phyloP scores from a whole-genome alignment of 2,329 filamentous ascomycete species.

The Phialemonium atrogriseum region DNA sequence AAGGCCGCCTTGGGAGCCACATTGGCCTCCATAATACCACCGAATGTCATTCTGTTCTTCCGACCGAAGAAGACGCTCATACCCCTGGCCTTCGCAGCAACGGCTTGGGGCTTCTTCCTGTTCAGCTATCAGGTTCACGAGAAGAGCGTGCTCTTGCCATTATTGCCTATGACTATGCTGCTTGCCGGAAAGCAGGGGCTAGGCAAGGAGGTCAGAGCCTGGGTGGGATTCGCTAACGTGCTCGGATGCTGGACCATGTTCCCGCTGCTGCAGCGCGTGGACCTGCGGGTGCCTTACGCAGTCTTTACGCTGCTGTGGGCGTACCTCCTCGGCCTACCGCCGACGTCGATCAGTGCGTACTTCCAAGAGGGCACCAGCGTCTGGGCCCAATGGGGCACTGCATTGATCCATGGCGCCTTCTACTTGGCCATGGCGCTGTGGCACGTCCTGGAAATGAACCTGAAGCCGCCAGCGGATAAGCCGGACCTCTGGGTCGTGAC shows the following conservation, averaged over 20 bases:
- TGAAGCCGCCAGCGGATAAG: conserved; percentile 63
- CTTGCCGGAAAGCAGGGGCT: conserved; percentile 73
- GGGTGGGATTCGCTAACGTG: conserved; percentile 94
- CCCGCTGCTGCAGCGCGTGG: conserved; percentile 78
- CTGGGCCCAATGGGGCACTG: conserved; percentile 50
- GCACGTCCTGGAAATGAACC: conserved; percentile 67
- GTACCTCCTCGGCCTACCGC: conserved; percentile 81
- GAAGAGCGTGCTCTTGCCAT: conserved; percentile 87
- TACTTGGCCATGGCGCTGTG: conserved; percentile 72
- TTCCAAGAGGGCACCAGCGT: conserved; percentile 39
- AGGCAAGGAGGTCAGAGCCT: conserved; percentile 67
- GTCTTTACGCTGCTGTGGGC: conserved; percentile 84
- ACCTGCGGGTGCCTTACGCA: conserved; percentile 74
- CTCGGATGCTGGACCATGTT: conserved; percentile 91
- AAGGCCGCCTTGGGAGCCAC: conserved; percentile 68
- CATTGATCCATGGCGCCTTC: conserved; percentile 63
- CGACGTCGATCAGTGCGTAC: conserved; percentile 63
- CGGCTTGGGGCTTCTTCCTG: conserved; percentile 94
- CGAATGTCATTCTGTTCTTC: conserved; percentile 71
- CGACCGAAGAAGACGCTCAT: conserved; percentile 70
- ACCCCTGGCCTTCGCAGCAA: conserved; percentile 71
- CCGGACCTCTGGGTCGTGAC: conserved; percentile 92
- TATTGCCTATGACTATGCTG: conserved; percentile 88
- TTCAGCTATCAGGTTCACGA: conserved; percentile 98
- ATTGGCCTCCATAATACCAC: conserved; percentile 64